Evolutionary conservation across 345 rosid genomes (phyloP).

Genomic region (Luvunga scandens): DNA sequence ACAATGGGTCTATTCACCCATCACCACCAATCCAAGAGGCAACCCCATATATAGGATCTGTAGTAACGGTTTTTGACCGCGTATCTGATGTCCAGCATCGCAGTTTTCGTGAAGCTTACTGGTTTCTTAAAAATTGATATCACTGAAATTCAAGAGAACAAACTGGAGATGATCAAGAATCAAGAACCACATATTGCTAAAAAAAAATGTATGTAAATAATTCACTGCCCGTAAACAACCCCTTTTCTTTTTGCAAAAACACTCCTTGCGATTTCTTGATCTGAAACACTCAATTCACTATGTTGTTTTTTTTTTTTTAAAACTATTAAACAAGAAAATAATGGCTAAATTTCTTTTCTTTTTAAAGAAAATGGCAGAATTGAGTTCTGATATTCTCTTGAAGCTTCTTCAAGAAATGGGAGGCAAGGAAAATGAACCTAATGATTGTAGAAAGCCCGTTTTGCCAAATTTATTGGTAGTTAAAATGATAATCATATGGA

Average conservation of each 20-base stretch:
- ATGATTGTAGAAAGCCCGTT: conserved; percentile 36
- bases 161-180: not conserved
- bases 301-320: not conserved
- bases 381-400: conserved; percentile 53
- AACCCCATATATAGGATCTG: no score
- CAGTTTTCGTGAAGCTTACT: no score
- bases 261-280: not conserved
- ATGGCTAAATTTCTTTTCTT: conserved; percentile 3
- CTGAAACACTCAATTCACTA: not conserved
- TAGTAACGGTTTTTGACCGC: no score
- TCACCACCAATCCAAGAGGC: no score
- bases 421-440: conserved; percentile 27
- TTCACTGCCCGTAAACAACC: no score
- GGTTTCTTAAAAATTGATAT: not conserved
- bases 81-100: no score
- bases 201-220: no score
- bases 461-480: conserved; percentile 60
- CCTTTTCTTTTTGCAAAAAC: not conserved
- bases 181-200: no score
- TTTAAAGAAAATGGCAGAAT: conserved; percentile 34
- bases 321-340: not conserved
- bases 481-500: conserved; percentile 41
- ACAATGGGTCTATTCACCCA: no score
- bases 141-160: not conserved
- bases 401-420: conserved; percentile 57